Conservation (phyloP, 1,284 basidiomycete species). For the Wallemia ichthyophaga region DNA sequence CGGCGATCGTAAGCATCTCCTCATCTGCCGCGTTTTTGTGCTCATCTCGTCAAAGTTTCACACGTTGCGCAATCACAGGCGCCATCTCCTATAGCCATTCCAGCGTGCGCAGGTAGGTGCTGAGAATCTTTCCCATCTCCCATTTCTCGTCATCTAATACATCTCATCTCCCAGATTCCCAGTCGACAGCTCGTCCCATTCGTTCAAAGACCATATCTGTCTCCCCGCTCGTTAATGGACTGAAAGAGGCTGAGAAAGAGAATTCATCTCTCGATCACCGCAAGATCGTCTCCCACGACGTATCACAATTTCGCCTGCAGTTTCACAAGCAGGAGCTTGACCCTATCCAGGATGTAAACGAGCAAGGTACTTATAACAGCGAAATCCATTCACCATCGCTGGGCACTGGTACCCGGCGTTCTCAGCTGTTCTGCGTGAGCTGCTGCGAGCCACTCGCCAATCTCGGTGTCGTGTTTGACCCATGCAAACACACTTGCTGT, state of each 20-base stretch:
- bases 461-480: not conserved
- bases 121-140: too few relatives aligned
- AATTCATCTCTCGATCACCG: not conserved
- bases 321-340: not conserved
- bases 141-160: too few relatives aligned
- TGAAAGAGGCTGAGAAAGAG: not conserved
- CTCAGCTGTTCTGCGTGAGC: not conserved
- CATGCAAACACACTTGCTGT: not conserved
- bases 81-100: not conserved
- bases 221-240: not conserved
- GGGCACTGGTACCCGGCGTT: not conserved
- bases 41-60: not conserved
- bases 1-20: not conserved
- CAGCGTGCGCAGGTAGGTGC: not conserved
- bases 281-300: not conserved
- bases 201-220: not conserved
- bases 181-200: not conserved
- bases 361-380: not conserved
- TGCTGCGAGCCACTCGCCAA: not conserved
- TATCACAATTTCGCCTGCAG: not conserved
- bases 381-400: not conserved
- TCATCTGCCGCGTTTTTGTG: not conserved
- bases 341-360: not conserved
- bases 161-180: not conserved
- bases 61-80: not conserved